These are phyloP conservation scores for Colletotrichum liaoningense DNA, from an alignment of 2,329 filamentous ascomycete genomes.

Conservation along the genomic window DNA sequence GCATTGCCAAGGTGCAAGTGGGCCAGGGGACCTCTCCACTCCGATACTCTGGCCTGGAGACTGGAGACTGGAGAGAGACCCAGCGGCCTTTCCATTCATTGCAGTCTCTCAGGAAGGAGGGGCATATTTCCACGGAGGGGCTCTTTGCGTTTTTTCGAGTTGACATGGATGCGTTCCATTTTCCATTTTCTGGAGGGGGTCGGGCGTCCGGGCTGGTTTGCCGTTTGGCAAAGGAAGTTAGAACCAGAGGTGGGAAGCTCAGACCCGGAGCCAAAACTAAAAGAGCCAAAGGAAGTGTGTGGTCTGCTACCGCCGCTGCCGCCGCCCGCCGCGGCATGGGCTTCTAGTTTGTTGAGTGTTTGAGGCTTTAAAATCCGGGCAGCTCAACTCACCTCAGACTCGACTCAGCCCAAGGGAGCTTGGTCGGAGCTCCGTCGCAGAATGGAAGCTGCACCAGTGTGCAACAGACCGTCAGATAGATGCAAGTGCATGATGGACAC, in stretches of 20 bases:
- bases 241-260: neutral
- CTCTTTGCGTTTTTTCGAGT: neutral
- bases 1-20: slow-evolving; percentile 15
- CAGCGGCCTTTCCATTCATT: neutral
- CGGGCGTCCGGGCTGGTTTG: slow-evolving; percentile 8
- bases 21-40: slow-evolving; percentile 9
- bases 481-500: neutral
- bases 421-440: neutral
- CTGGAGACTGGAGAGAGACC: neutral
- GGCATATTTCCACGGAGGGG: neutral
- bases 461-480: neutral
- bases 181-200: neutral
- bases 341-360: slow-evolving; percentile 35
- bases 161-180: neutral
- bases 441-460: neutral
- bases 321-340: slow-evolving; percentile 11
- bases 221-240: neutral
- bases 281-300: slow-evolving; percentile 10
- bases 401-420: slow-evolving; percentile 11
- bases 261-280: neutral
- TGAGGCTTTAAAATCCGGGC: slow-evolving; percentile 13
- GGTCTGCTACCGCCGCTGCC: neutral
- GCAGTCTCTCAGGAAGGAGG: neutral
- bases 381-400: neutral
- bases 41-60: neutral